phyloP scores from a whole-genome alignment of 2,329 filamentous ascomycete genomes.

The Capronia americana region DNA sequence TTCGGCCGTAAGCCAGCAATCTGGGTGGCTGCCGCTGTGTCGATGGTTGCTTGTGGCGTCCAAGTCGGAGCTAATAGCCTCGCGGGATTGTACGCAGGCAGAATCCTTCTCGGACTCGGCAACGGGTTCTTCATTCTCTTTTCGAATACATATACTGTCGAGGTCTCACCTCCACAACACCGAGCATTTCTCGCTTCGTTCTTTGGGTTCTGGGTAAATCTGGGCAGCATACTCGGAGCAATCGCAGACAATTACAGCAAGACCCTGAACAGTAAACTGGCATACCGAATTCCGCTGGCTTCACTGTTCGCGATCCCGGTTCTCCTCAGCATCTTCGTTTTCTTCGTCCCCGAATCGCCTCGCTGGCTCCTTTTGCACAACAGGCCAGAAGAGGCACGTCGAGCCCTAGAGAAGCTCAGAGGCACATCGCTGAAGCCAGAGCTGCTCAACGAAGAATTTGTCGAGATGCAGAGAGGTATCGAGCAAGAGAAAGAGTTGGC shows the following conservation, averaged over 20 bases:
- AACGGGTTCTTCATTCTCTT: constrained; percentile 57
- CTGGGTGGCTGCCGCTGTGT: constrained; percentile 57
- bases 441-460: constrained; percentile 31
- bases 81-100: constrained; percentile 54
- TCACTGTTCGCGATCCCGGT: constrained; percentile 56
- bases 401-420: constrained; percentile 26
- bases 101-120: constrained; percentile 53
- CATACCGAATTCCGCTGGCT: constrained; percentile 58
- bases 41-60: constrained; percentile 52
- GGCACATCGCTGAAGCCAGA: constrained; percentile 23
- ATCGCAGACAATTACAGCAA: constrained; percentile 53
- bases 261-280: constrained; percentile 47
- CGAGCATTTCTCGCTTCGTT: constrained; percentile 57
- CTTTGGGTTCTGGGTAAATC: constrained; percentile 58
- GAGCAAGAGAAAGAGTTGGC: constrained; percentile 30
- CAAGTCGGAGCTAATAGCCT: constrained; percentile 52
- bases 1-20: constrained; percentile 56
- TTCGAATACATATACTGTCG: constrained; percentile 56
- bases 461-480: constrained; percentile 38
- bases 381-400: constrained; percentile 28
- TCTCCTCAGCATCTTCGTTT: constrained; percentile 53
- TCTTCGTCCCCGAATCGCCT: constrained; percentile 57
- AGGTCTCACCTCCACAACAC: constrained; percentile 56
- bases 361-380: constrained; percentile 42
- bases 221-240: constrained; percentile 57